Evolutionary conservation across 768 basidiomycete genomes (phyloP).

Genomic region (Rhodosporidiobolus sp.): DNA sequence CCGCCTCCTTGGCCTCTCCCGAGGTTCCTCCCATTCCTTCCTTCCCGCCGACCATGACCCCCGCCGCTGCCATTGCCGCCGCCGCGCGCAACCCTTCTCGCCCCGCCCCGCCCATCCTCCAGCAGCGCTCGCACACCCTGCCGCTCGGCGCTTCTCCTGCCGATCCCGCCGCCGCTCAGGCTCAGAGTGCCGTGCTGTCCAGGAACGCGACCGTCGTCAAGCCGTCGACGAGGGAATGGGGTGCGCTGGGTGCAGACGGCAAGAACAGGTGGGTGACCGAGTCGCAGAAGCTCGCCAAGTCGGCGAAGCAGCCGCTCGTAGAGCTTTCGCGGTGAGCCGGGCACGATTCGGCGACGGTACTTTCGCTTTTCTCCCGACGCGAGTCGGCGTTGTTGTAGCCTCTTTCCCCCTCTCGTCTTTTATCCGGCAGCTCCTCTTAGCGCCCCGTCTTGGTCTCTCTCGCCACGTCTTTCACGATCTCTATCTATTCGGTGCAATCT

Average conservation of each 20-base stretch:
- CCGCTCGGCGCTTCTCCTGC: neutral
- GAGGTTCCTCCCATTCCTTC: neutral
- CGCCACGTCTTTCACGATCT: too few relatives aligned
- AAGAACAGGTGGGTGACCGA: conserved; percentile 14
- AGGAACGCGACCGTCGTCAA: conserved; percentile 8
- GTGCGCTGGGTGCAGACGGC: conserved; percentile 9
- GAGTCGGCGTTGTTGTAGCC: too few relatives aligned
- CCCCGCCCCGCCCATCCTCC: neutral
- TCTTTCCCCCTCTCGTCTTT: too few relatives aligned
- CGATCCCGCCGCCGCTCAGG: neutral
- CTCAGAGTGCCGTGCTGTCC: neutral
- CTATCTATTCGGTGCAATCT: too few relatives aligned
- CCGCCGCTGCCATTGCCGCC: neutral
- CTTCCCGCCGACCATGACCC: neutral
- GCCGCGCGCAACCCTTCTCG: neutral
- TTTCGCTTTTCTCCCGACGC: neutral
- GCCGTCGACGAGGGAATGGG: conserved; percentile 29
- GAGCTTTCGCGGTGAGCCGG: conserved; percentile 17
- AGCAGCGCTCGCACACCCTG: neutral
- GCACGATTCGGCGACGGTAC: too few relatives aligned
- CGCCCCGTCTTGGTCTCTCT: too few relatives aligned
- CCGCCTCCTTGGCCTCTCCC: neutral
- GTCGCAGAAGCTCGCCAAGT: conserved; percentile 24
- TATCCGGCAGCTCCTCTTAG: too few relatives aligned
- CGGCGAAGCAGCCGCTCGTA: conserved; percentile 17